These are phyloP conservation scores for Ceratocystis albifundus DNA, from an alignment of 2,329 filamentous ascomycete species.

Conservation along the genomic window DNA sequence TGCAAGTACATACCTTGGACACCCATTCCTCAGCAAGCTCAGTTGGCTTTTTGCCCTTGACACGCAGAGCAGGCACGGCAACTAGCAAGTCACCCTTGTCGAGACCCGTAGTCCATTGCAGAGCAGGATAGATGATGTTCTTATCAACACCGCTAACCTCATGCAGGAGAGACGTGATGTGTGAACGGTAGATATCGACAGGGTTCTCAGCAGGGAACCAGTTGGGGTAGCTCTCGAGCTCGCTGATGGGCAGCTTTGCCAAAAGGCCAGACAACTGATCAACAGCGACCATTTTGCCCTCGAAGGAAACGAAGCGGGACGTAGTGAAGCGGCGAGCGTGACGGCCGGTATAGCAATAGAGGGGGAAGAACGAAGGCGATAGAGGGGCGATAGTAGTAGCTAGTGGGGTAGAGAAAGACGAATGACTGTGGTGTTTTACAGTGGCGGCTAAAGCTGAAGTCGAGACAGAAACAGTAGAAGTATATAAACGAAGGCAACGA, in stretches of 20 bases:
- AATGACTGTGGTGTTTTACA: not conserved
- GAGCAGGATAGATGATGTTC: conserved; percentile 58
- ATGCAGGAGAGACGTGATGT: conserved; percentile 58
- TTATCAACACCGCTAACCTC: conserved; percentile 59
- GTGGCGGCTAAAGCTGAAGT: not conserved
- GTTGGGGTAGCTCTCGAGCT: conserved; percentile 39
- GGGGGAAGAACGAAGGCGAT: conserved; percentile 1
- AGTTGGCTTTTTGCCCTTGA: conserved; percentile 58
- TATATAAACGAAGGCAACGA: not conserved
- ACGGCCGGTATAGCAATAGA: not conserved
- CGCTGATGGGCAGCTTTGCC: conserved; percentile 31
- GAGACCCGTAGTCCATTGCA: conserved; percentile 67
- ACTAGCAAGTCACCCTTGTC: conserved; percentile 76
- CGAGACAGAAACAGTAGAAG: not conserved
- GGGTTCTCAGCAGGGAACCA: conserved; percentile 60
- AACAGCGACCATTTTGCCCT: conserved; percentile 21
- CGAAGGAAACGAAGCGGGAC: not conserved
- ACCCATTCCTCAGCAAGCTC: conserved; percentile 52
- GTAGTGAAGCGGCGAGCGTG: conserved; percentile 1
- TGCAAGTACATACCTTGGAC: conserved; percentile 39
- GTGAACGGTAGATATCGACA: conserved; percentile 66
- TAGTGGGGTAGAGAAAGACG: not conserved
- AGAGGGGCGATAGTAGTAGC: conserved; percentile 2
- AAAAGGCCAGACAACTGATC: conserved; percentile 25
- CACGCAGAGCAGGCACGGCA: conserved; percentile 64